phyloP scores from a whole-genome alignment of 1,139 yeast genomes.

The Candida anutae region DNA sequence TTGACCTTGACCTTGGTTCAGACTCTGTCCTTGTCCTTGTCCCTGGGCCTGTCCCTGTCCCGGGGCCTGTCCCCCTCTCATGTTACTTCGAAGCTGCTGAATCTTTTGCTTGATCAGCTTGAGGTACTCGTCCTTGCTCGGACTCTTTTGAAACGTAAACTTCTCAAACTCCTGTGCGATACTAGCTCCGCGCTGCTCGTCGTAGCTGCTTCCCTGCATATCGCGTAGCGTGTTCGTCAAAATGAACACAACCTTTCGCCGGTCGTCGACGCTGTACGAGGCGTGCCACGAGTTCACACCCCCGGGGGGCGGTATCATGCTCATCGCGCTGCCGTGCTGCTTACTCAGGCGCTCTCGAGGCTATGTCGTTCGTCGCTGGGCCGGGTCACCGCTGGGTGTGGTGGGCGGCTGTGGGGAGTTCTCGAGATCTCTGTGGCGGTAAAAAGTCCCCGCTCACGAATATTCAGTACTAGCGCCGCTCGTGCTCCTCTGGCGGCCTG shows the following conservation, averaged over 20 bases:
- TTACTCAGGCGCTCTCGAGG: too few relatives aligned
- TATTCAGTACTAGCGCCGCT: too few relatives aligned
- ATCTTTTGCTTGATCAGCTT: constrained; percentile 33
- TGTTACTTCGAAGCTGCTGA: constrained; percentile 24
- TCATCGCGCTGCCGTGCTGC: too few relatives aligned
- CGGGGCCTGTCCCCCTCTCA: constrained; percentile 15
- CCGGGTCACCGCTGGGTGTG: too few relatives aligned
- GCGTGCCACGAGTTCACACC: constrained; percentile 33
- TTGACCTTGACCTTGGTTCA: constrained; percentile 6
- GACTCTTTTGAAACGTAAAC: constrained; percentile 32
- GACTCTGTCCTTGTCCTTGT: constrained; percentile 9
- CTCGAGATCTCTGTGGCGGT: constrained; percentile 1
- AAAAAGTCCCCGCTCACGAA: too few relatives aligned
- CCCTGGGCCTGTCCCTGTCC: constrained; percentile 9
- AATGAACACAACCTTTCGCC: constrained; percentile 37
- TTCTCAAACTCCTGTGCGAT: constrained; percentile 43
- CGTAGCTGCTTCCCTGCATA: constrained; percentile 28
- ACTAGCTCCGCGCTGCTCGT: constrained; percentile 30
- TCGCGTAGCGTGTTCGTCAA: constrained; percentile 34
- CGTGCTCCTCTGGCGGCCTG: too few relatives aligned
- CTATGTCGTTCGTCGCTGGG: too few relatives aligned
- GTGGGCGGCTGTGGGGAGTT: constrained; percentile 1
- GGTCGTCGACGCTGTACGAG: constrained; percentile 29
- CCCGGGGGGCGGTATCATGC: not conserved
- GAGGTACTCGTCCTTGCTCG: constrained; percentile 34